Evolutionary conservation across 1,139 yeast species (phyloP).

Genomic region (Suhomyces maxii): DNA sequence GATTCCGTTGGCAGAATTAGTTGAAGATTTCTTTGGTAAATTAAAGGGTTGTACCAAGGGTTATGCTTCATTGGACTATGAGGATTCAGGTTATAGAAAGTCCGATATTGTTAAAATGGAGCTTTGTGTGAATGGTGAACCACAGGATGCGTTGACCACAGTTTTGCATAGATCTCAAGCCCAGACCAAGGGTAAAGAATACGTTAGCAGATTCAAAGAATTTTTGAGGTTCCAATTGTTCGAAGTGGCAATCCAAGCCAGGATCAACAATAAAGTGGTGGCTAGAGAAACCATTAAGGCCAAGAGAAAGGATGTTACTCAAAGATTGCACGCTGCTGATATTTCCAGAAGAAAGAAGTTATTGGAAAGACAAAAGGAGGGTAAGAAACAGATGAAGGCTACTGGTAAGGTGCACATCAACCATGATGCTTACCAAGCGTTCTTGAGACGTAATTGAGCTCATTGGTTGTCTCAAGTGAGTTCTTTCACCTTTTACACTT

Average conservation of each 20-base stretch:
- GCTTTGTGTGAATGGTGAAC: conserved; percentile 81
- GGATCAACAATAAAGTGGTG: conserved; percentile 75
- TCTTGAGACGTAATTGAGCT: conserved; percentile 37
- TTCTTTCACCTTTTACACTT: too few relatives aligned
- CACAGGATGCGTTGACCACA: conserved; percentile 91
- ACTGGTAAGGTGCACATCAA: conserved; percentile 77
- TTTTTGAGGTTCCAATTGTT: conserved; percentile 78
- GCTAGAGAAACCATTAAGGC: conserved; percentile 96
- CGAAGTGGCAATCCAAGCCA: conserved; percentile 92
- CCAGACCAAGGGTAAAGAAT: conserved; percentile 69
- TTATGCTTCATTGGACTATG: conserved; percentile 92
- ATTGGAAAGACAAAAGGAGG: conserved; percentile 87
- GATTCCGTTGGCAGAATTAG: conserved; percentile 83
- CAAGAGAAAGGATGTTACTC: conserved; percentile 87
- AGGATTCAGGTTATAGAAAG: conserved; percentile 81
- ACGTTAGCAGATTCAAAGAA: conserved; percentile 80
- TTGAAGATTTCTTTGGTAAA: conserved; percentile 93
- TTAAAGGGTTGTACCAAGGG: conserved; percentile 89
- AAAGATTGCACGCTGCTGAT: conserved; percentile 91
- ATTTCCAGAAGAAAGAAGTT: conserved; percentile 86
- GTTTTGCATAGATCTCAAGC: conserved; percentile 84
- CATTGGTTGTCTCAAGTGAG: too few relatives aligned
- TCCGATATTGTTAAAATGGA: conserved; percentile 87
- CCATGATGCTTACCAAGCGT: conserved; percentile 82
- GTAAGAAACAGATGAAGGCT: conserved; percentile 81